phyloP scores from a whole-genome alignment of 495 filamentous ascomycete genomes.

The Xylaria sp. region DNA sequence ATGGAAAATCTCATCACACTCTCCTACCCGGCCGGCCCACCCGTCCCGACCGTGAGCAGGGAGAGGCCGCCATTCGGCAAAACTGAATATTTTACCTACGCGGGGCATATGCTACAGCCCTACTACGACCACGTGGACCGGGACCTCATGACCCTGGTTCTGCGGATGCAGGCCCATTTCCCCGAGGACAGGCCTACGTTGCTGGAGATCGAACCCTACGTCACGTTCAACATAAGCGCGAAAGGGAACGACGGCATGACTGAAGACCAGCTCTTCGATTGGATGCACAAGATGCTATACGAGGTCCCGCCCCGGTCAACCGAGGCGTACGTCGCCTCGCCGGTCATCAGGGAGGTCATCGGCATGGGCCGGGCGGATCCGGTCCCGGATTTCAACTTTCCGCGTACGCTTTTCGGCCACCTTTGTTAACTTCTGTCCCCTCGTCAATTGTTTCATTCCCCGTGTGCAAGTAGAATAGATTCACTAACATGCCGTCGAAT shows the following conservation, averaged over 20 bases:
- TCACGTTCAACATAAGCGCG: background rate
- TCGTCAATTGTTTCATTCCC: background rate
- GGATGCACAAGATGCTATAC: conserved; percentile 8
- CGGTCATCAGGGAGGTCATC: conserved; percentile 9
- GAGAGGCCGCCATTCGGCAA: background rate
- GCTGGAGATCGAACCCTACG: background rate
- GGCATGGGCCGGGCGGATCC: background rate
- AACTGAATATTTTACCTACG: conserved; percentile 10
- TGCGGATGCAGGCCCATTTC: conserved; percentile 14
- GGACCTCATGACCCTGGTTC: background rate
- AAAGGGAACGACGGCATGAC: background rate
- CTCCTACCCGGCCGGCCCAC: conserved; percentile 8
- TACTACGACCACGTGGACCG: conserved; percentile 5
- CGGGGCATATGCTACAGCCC: background rate
- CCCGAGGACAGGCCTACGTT: background rate
- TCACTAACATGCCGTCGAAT: background rate
- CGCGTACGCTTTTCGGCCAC: background rate
- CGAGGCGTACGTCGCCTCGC: background rate
- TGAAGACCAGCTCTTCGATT: background rate
- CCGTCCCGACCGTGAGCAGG: background rate
- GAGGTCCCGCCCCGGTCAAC: background rate
- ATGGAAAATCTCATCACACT: conserved; percentile 24
- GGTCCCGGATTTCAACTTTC: background rate
- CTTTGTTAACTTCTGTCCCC: background rate
- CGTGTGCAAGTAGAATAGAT: too few relatives aligned